These are phyloP conservation scores for Beta vulgaris DNA, from an alignment of 148 eudicot species.

Conservation along the genomic window DNA sequence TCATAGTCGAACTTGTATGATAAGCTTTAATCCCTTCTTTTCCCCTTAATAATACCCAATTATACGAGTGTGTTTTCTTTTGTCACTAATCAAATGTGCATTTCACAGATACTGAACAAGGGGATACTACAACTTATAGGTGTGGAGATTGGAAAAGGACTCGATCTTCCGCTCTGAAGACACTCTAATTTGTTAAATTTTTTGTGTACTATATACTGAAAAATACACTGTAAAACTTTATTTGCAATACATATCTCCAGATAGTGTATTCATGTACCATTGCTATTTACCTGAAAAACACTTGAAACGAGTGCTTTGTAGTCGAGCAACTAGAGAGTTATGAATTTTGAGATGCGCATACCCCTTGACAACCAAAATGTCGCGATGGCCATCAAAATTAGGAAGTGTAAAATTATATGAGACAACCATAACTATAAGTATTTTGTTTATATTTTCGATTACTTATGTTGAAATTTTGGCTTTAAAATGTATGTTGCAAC, in stretches of 20 bases:
- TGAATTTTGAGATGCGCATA: not conserved
- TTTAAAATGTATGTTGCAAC: too few species aligned
- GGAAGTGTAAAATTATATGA: too few species aligned
- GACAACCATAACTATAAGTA: too few species aligned
- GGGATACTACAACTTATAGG: slow-evolving; percentile 86
- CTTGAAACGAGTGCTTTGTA: not conserved
- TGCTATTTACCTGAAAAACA: not conserved
- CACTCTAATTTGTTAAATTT: not conserved
- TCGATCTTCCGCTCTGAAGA: slow-evolving; percentile 78
- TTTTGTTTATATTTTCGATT: too few species aligned
- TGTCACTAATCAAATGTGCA: not conserved
- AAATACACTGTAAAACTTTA: not conserved
- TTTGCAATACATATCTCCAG: not conserved
- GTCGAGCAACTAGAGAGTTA: not conserved
- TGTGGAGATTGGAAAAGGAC: slow-evolving; percentile 92
- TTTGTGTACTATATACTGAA: not conserved
- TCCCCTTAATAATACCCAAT: not conserved
- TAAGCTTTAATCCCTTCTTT: not conserved
- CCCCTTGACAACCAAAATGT: too few species aligned
- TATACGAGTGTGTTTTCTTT: not conserved
- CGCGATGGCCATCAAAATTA: too few species aligned
- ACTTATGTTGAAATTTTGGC: too few species aligned
- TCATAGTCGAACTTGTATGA: slow-evolving; percentile 76
- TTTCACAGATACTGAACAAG: slow-evolving; percentile 73
- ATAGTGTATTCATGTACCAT: not conserved